Evolutionary conservation across 768 basidiomycete species (phyloP).

Genomic region (Trametes cingulata): DNA sequence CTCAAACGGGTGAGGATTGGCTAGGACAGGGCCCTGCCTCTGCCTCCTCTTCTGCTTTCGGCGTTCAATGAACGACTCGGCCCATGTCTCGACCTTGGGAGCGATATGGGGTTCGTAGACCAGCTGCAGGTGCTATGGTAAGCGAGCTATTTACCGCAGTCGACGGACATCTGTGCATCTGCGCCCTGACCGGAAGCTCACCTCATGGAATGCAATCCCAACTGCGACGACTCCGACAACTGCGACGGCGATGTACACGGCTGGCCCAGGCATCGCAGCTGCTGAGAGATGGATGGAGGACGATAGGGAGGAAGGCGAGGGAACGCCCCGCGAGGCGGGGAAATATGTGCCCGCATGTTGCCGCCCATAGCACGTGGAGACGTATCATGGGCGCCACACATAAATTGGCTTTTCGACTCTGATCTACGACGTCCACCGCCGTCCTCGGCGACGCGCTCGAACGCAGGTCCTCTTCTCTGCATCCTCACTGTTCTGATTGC

Average conservation of each 20-base stretch:
- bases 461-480: too few relatives aligned
- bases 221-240: conserved; percentile 53
- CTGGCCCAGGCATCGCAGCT: conserved; percentile 39
- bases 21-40: conserved; percentile 29
- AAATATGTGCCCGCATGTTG: conserved; percentile 6
- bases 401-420: neutral
- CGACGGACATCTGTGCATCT: neutral
- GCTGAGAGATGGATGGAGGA: conserved; percentile 17
- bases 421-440: too few relatives aligned
- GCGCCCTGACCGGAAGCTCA: conserved; percentile 34
- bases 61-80: conserved; percentile 34
- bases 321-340: neutral
- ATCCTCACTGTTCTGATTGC: too few relatives aligned
- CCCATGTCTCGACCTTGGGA: conserved; percentile 53
- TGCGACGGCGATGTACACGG: conserved; percentile 48
- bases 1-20: conserved; percentile 14
- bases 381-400: neutral
- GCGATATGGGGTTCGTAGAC: conserved; percentile 73
- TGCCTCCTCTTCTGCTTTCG: conserved; percentile 32
- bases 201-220: conserved; percentile 60
- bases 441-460: too few relatives aligned
- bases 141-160: neutral
- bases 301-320: conserved; percentile 2
- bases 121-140: conserved; percentile 41
- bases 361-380: neutral